A percentile compares a stretch with the other conserved stretches of the same genome.
These are phyloP conservation scores for Sugiyamaella novakii DNA, from an alignment of 1,139 yeast species.

Conservation along the genomic window DNA sequence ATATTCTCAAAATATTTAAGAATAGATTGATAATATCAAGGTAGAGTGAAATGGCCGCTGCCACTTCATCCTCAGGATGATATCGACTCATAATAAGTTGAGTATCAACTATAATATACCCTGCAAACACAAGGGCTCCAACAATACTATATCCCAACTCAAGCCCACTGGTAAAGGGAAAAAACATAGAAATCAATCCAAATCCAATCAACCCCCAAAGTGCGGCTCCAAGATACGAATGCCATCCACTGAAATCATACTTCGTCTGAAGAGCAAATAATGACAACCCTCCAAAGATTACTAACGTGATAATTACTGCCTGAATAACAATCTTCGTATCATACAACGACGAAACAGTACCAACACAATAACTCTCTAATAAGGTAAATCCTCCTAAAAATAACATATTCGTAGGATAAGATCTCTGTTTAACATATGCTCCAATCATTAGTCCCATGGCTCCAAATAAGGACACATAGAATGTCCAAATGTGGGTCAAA, in stretches of 20 bases:
- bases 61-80: slow-evolving; percentile 83
- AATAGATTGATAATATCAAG: slow-evolving; percentile 82
- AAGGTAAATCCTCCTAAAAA: slow-evolving; percentile 68
- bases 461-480: slow-evolving; percentile 58
- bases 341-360: slow-evolving; percentile 64
- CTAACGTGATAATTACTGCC: slow-evolving; percentile 68
- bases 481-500: slow-evolving; percentile 60
- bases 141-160: slow-evolving; percentile 68
- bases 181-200: slow-evolving; percentile 68
- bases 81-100: slow-evolving; percentile 77
- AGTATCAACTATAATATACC: slow-evolving; percentile 78
- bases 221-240: slow-evolving; percentile 61
- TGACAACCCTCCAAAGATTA: slow-evolving; percentile 75
- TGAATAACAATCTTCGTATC: slow-evolving; percentile 68
- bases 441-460: slow-evolving; percentile 64
- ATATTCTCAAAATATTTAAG: slow-evolving; percentile 69
- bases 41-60: slow-evolving; percentile 75
- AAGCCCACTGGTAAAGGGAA: slow-evolving; percentile 58
- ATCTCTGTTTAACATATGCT: slow-evolving; percentile 59
- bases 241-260: slow-evolving; percentile 76
- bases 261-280: slow-evolving; percentile 79
- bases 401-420: slow-evolving; percentile 63
- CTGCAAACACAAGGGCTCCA: slow-evolving; percentile 74
- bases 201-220: slow-evolving; percentile 73
- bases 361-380: slow-evolving; percentile 73